Base-by-base conservation (phyloP, 2,329 filamentous ascomycete genomes). In the Verticillium longisporum region DNA sequence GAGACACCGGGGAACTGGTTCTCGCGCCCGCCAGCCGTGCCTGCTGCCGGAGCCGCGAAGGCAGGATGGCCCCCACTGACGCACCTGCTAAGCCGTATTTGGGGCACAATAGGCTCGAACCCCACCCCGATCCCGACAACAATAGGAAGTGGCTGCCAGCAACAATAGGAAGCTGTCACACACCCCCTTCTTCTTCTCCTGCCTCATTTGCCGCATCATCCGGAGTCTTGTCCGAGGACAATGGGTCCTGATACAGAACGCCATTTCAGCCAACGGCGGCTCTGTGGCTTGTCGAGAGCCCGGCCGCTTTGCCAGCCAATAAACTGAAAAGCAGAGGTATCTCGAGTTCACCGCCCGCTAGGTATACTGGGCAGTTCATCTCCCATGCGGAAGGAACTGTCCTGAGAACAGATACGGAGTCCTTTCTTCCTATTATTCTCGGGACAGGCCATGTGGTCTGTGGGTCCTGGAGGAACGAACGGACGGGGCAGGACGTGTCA, bases 101-200 rank as follows among this genome's bases (percentile, higher is more conserved):
- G 56, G 60, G 33, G 54, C 21, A 58, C 53, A 63, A 60, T 61
- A 45, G 59, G 32, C 31, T 36, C 53, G 14, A 13, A 21, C 33
- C 55, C 54, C 55, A 56, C 36, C 59, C 41, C 10, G 33, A 45
- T n/a, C 7, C 58, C 21, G 57, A 62, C 61, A 62, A 64, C 62
- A 65, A 65, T 65, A 41, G 56, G 41, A 57, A 58, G 15, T 11
- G 4, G 33, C 15, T 2, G n/a, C 13, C 50, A 38, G 14, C 45
- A 33, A 61, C 57, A 65, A 64, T 64, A 34, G 26, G 50, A 58
- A 56, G 45, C 18, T 32, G 9, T 55, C 10, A 55, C 50, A 13
- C 41, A 10, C 50, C 1, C n/a, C 41, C n/a, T 18, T 11, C 41
- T 11, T 50, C 18, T 21, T 9, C 11, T 36, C 34, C 34, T 7